Evolutionary conservation across 345 rosid species (phyloP).

Genomic region (Reutealis trisperma): DNA sequence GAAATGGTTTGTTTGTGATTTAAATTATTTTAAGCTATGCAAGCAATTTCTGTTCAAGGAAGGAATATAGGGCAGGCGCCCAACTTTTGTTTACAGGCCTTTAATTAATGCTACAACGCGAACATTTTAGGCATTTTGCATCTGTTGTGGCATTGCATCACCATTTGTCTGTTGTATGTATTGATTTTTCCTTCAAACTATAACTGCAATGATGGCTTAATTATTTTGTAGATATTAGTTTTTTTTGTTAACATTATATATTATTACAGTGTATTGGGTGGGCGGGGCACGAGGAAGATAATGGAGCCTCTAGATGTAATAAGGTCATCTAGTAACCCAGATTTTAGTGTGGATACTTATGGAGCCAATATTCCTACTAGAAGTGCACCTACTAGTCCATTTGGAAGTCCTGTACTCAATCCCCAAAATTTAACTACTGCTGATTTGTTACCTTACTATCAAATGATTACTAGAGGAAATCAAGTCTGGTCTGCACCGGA

Average conservation of each 20-base stretch:
- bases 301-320: slow-evolving; percentile 36
- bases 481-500: slow-evolving; percentile 89
- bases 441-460: slow-evolving; percentile 43
- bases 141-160: neutral
- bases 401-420: slow-evolving; percentile 55
- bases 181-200: neutral
- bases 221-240: no score
- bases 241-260: neutral
- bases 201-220: no score
- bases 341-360: slow-evolving; percentile 30
- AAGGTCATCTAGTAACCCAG: slow-evolving; percentile 31
- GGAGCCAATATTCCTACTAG: slow-evolving; percentile 43
- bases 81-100: no score
- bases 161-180: neutral
- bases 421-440: slow-evolving; percentile 45
- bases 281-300: slow-evolving; percentile 36
- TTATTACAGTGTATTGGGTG: slow-evolving; percentile 40
- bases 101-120: neutral
- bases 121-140: neutral
- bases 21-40: neutral
- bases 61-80: neutral
- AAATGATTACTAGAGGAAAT: slow-evolving; percentile 45
- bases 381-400: slow-evolving; percentile 75
- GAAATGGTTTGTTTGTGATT: neutral
- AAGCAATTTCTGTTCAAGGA: neutral